A percentile compares a stretch with the other conserved stretches of the same genome.
These are phyloP conservation scores for Sungouiozyma intestinalis DNA, from an alignment of 805 yeast species.

Conservation along the genomic window DNA sequence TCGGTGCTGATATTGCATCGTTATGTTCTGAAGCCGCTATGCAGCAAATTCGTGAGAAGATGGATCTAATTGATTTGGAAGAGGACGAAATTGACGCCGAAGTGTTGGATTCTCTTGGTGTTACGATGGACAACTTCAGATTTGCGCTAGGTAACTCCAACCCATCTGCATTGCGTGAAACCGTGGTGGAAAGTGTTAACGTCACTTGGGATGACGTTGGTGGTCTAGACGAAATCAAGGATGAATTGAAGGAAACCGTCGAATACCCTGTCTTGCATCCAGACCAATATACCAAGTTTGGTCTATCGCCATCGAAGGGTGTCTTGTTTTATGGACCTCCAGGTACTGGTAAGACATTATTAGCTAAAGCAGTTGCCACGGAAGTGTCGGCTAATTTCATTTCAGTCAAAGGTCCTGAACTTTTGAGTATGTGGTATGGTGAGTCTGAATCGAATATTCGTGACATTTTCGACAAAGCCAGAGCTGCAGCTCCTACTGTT, in stretches of 20 bases:
- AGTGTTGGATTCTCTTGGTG: conserved; percentile 90
- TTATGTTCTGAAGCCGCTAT: conserved; percentile 99
- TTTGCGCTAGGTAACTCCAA: conserved; percentile 96
- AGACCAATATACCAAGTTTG: conserved; percentile 96
- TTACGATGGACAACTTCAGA: conserved; percentile 97
- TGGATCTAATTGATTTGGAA: conserved; percentile 65
- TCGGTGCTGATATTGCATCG: conserved; percentile 98
- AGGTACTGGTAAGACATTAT: conserved; percentile 98
- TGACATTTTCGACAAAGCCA: conserved; percentile 95
- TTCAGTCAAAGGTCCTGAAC: conserved; percentile 44
- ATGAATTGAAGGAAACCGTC: conserved; percentile 95
- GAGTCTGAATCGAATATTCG: conserved; percentile 96
- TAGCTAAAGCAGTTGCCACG: conserved; percentile 98
- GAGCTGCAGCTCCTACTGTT: conserved; percentile 99
- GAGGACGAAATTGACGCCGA: conserved; percentile 86
- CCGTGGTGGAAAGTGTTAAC: conserved; percentile 96
- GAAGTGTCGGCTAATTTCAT: conserved; percentile 98
- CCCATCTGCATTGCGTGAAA: conserved; percentile 98
- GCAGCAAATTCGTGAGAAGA: conserved; percentile 99
- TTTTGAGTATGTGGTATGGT: conserved; percentile 98
- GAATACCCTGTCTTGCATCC: conserved; percentile 99
- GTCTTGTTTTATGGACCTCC: conserved; percentile 99
- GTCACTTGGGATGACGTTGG: conserved; percentile 99
- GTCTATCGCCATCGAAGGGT: conserved; percentile 96
- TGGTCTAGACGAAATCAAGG: conserved; percentile 92